Evolutionary conservation across 768 basidiomycete genomes (phyloP), one percentile per base, ranked within the genome.

Genomic region (Leccinum variicolor): DNA sequence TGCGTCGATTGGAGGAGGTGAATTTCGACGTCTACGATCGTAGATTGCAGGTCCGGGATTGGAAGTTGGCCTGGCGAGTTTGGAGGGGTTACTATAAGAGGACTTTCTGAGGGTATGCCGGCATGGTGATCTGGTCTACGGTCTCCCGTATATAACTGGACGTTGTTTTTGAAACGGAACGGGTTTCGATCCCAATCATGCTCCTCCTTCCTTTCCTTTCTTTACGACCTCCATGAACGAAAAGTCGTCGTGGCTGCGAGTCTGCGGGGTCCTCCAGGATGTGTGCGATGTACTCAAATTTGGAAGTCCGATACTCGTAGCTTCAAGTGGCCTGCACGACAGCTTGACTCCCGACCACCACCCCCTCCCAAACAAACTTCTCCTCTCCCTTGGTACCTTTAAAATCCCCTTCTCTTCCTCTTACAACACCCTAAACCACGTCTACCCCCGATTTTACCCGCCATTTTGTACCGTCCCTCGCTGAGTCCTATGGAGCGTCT

Each of bases 1-100:
- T 94, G 43, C 72, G 72, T 52, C 81, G 84, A 54, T 75, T 93
- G 58, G 90, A 93, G 69, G 77, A 77, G 58, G 81, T 75, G 48
- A 78, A 86, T 65, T 94, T 94, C 72, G 79, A 93, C 65, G 86
- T 78, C 8, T 93, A 90, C 69, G 74, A 86, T 60, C 76, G 83
- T 25, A 74, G 76, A 63, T 64, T 92, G 66, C 86, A 85, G 73
- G 56, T 74, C 65, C 79, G 83, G 71, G 86, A 89, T 69, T 92
- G 92, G 85, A 83, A 81, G 76, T 73, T 93, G 64, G 83, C 92
- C 52, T 90, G 85, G 85, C 79, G 80, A 66, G 81, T 92, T 34
- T 85, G 82, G 83, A 73, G 78, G 51, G 72, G 77, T 62, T 79
- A 80, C 73, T 77, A 79, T 71, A 76, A 73, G 61, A 70, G 76